Evolutionary conservation across 140 eudicot species (phyloP).

Genomic region (Cichorium intybus): DNA sequence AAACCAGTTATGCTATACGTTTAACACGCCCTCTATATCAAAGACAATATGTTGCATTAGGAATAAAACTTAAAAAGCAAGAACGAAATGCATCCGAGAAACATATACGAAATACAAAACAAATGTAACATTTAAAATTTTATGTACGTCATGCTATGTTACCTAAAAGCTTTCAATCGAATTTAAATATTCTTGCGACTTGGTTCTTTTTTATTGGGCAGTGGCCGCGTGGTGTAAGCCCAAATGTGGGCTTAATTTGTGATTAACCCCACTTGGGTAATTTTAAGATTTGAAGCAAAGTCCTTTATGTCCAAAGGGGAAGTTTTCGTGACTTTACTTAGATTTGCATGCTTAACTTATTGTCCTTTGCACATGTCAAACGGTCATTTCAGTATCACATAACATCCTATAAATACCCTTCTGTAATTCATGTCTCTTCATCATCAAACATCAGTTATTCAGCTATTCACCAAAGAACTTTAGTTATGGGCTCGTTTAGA

Average conservation of each 20-base stretch:
- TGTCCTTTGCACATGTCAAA: constrained; percentile 12
- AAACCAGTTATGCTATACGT: background rate
- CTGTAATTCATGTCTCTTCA: background rate
- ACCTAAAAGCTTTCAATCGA: background rate
- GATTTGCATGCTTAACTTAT: constrained; percentile 10
- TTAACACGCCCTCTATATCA: background rate
- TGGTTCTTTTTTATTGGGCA: background rate
- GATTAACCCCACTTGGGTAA: background rate
- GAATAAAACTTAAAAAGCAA: background rate
- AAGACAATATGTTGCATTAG: background rate
- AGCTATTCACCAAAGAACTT: background rate
- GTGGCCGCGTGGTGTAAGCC: background rate
- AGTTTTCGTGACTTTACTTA: constrained; percentile 4
- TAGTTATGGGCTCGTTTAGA: constrained; percentile 5
- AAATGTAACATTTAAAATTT: background rate
- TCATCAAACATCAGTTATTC: background rate
- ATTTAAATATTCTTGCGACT: background rate
- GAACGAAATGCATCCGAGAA: background rate
- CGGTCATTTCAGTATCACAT: background rate
- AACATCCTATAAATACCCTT: constrained; percentile 25
- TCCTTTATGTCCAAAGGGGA: background rate
- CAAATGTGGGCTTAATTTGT: background rate
- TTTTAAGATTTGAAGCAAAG: constrained; percentile 3
- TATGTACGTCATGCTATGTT: background rate
- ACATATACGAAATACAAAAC: no score